Evolutionary conservation across 257 asterid genomes (phyloP), one percentile per base, ranked within the genome.

Genomic region (Linderniella brevidens): DNA sequence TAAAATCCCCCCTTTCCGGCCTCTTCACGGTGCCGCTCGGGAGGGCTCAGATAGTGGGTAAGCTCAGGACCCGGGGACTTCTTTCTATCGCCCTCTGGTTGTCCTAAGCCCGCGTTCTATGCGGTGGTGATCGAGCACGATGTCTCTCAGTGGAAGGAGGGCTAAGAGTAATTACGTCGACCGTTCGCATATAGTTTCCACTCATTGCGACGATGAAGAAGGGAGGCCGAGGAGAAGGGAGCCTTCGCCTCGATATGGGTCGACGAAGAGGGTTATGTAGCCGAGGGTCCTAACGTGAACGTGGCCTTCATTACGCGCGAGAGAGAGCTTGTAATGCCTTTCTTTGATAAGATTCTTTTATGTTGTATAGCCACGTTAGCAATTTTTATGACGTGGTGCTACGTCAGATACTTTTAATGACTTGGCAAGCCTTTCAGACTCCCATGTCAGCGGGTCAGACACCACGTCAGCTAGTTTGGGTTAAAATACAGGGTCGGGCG

Each of bases 241-340:
- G 88, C 81, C 1, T 62, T 16, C 19, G 76, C 86, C 0, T 79
- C 95, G 0, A 65, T 87, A 4, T 87, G 97, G 97, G 66, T 83
- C 5, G 95, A 87, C 5, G 82, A 76, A 9, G 68, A 72, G 52
- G 93, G 97, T 9, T 68, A 62, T 56, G 49, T 87, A 9, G 95
- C 97, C 0, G 95, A 83, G 70, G 95, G 97, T 16, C 97, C 97
- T 5, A 82, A 77, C n/a, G 83, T 82, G 54, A 87, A 87, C 9
- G 95, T 83, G 11, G 97, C 92, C n/a, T 77, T 87, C 37, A 45
- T 87, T 43, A 77, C 78, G 8, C 59, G 19, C 0, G 81, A 80
- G 8, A 65, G 58, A 40, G 97, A 83, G 70, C 93, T 87, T 14
- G 29, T 87, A 18, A 45, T 80, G 61, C 97, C 93, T 0, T 13